Conservation (phyloP, 2,329 filamentous ascomycete species). For the Hymenoscyphus fructigenus region DNA sequence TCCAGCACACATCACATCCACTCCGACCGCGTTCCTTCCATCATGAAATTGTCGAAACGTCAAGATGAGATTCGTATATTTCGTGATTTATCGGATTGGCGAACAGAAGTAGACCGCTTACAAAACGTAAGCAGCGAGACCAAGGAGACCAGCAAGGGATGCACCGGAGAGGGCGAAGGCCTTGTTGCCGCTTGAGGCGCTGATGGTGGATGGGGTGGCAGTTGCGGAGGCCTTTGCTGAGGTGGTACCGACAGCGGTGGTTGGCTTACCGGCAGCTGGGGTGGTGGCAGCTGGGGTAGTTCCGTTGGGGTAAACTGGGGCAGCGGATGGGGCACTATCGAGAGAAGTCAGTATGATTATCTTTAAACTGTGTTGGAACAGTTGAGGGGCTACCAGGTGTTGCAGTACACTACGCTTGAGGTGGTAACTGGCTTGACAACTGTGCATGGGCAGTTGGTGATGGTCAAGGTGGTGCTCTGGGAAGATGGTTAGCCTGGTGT, state of each 20-base stretch:
- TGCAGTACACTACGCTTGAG: conserved; percentile 42
- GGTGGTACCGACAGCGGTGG: conserved; percentile 22
- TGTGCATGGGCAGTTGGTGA: conserved; percentile 35
- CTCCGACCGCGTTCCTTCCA: conserved; percentile 41
- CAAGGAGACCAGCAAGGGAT: conserved; percentile 59
- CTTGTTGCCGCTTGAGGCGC: conserved; percentile 58
- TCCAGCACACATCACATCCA: conserved; percentile 21
- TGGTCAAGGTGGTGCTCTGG: conserved; percentile 33
- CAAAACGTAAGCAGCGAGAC: conserved; percentile 50
- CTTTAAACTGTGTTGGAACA: conserved; percentile 24
- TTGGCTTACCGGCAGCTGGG: conserved; percentile 25
- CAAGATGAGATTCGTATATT: conserved; percentile 38
- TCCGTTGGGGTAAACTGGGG: conserved; percentile 26
- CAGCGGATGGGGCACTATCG: conserved; percentile 21
- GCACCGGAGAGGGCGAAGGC: conserved; percentile 56
- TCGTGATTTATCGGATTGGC: conserved; percentile 52
- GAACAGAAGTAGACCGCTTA: conserved; percentile 39
- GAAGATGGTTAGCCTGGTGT: conserved; percentile 17
- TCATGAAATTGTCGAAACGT: conserved; percentile 40
- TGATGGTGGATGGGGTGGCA: conserved; percentile 40
- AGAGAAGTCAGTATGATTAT: conserved; percentile 20
- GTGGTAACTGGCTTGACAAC: conserved; percentile 33
- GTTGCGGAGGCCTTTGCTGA: conserved; percentile 30
- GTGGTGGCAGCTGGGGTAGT: conserved; percentile 27
- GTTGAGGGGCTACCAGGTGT: conserved; percentile 48